Percentiles rank a stretch among this genome's conserved stretches.
Conservation (phyloP, 139 green algal species). For the Tetraselmis chui region DNA sequence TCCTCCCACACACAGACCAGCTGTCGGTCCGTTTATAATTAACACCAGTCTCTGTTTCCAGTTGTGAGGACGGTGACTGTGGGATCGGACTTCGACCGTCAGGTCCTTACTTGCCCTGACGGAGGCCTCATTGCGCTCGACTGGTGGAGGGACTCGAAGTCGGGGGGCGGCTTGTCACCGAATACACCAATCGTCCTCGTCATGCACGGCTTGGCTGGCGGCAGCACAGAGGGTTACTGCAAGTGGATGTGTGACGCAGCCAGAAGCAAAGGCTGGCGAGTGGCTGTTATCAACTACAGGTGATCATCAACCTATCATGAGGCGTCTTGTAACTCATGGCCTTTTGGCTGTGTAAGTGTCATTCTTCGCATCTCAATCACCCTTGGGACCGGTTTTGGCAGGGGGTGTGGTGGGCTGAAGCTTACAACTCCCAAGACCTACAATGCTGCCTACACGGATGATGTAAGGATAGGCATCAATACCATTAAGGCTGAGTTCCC, state of each 20-base stretch:
- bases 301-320: too few relatives aligned
- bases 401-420: constrained; percentile 59
- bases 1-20: too few relatives aligned
- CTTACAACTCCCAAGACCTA: constrained; percentile 48
- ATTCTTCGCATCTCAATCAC: too few relatives aligned
- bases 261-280: constrained; percentile 33
- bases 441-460: constrained; percentile 38
- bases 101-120: not conserved
- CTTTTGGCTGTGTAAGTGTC: too few relatives aligned
- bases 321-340: too few relatives aligned
- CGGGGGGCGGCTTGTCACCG: not conserved
- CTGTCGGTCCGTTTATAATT: too few relatives aligned
- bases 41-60: not conserved
- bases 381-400: not conserved
- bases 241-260: constrained; percentile 52
- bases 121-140: not conserved
- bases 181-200: not conserved
- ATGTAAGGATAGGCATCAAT: constrained; percentile 38
- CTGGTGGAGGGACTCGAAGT: not conserved
- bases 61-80: not conserved
- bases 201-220: constrained; percentile 26
- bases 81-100: not conserved
- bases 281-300: constrained; percentile 52
- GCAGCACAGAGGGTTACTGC: constrained; percentile 62
- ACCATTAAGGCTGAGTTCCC: constrained; percentile 43